Conservation (phyloP, 73 alveolate species). For the Paramecium tetraurelia region DNA sequence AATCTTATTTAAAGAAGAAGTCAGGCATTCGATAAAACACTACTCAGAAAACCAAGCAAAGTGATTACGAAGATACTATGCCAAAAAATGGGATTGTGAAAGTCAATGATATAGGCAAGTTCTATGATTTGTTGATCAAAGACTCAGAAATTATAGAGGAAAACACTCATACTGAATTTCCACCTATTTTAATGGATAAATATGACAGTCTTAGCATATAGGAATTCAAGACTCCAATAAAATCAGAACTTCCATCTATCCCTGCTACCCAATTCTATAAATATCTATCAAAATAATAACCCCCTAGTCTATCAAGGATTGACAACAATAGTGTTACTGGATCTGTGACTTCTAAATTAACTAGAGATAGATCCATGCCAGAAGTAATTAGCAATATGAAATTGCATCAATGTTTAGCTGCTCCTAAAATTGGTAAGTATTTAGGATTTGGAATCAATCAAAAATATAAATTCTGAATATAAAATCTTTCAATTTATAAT, state of each 20-base stretch:
- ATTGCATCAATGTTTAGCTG: constrained; percentile 35
- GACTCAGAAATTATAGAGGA: not conserved
- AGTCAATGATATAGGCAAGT: constrained; percentile 50
- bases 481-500: not conserved
- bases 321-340: constrained; percentile 28
- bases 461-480: constrained; percentile 18
- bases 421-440: constrained; percentile 39
- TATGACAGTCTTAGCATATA: not conserved
- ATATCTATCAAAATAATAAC: not conserved
- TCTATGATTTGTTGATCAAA: constrained; percentile 23
- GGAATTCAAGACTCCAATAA: not conserved
- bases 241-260: constrained; percentile 20
- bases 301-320: not conserved
- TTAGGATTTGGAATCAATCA: constrained; percentile 36
- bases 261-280: constrained; percentile 36
- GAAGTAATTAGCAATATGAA: not conserved
- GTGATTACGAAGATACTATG: not conserved
- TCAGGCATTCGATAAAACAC: not conserved
- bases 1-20: constrained; percentile 14
- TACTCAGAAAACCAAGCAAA: not conserved
- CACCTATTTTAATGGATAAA: not conserved
- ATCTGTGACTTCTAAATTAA: constrained; percentile 35
- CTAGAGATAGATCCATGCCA: constrained; percentile 53
- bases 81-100: constrained; percentile 4
- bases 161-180: not conserved